These are phyloP conservation scores for Cyathus olla DNA, from an alignment of 1,284 basidiomycete species.

Conservation along the genomic window DNA sequence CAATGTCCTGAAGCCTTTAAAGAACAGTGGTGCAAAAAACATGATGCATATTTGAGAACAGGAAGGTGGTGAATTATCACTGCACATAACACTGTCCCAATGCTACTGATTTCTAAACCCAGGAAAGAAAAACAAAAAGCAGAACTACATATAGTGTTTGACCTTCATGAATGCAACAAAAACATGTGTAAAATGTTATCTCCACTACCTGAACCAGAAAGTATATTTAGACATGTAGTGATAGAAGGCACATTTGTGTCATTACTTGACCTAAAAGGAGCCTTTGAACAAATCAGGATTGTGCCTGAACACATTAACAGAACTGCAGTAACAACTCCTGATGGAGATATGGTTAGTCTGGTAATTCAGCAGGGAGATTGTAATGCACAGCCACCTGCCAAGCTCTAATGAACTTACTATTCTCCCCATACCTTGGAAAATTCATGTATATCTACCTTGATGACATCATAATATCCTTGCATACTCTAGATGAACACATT, in stretches of 20 bases:
- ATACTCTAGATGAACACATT: conserved; percentile 38
- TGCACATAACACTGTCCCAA: not conserved
- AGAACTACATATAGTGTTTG: conserved; percentile 14
- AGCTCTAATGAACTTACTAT: not conserved
- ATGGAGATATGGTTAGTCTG: conserved; percentile 43
- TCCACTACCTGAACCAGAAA: conserved; percentile 30
- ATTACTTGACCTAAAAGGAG: conserved; percentile 39
- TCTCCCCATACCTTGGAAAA: conserved; percentile 14
- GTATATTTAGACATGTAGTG: conserved; percentile 24
- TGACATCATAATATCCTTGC: conserved; percentile 43
- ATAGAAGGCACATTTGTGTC: conserved; percentile 9
- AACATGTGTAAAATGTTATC: conserved; percentile 21
- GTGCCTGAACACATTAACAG: conserved; percentile 39
- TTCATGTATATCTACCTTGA: conserved; percentile 30
- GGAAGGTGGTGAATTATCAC: not conserved
- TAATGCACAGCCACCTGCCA: not conserved
- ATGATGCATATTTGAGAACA: conserved; percentile 22
- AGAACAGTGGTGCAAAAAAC: conserved; percentile 34
- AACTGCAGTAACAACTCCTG: conserved; percentile 31
- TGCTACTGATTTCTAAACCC: conserved; percentile 22
- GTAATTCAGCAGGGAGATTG: conserved; percentile 30
- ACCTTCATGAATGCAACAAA: conserved; percentile 10
- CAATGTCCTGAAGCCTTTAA: conserved; percentile 43
- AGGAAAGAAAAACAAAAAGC: not conserved
- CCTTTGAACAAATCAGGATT: conserved; percentile 43